Base-by-base conservation (phyloP, 345 rosid genomes). In the Sonneratia alba region DNA sequence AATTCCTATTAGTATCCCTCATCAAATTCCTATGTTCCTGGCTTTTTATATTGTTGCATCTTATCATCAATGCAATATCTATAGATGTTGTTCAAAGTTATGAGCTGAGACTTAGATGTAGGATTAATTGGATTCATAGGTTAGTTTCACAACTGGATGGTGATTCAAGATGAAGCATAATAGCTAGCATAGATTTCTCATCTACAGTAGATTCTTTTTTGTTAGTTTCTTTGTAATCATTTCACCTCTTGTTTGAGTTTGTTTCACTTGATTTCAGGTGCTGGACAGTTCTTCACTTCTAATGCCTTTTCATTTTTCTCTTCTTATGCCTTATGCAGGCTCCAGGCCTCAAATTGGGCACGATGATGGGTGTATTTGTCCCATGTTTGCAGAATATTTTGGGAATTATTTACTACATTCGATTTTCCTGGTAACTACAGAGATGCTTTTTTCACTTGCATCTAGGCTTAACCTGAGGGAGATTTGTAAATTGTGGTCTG, bases 361-460 rank as follows among this genome's bases (percentile, higher is more conserved):
- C 99, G 38, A 45, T 96, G 97, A 96, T 96, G 98, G 99, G 99
- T 73, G 99, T 96, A 70, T 96, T 96, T 66, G 81, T 96, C 68
- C 99, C 99, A 36, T 96, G 99, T 85, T 77, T 96, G 85, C 99
- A 96, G 84, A 96, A 88, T 85, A 96, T 96, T 73, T 78, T 96
- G 83, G 99, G 99, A 82, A 92, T 96, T 79, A 96, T 96, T 76
- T 92, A 89, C 88, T 96, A 92, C 76, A 96, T 96, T 81, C 97
- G 98, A 22, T 96, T 96, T 79, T 80, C 99, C 73, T 96, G 99
- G 99, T 96, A 89, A 81, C 45, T 61, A 49, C 70, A 34, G 68
- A 27, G 69, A 51, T 71, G 15, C 19, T 42, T 42, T 42, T 42
- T 42, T 27, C 32, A 27, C 45, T 42, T 9, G 10, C 45, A 4